Evolutionary conservation across 2,329 filamentous ascomycete genomes (phyloP).

Genomic region (Tolypocladium nubicola): DNA sequence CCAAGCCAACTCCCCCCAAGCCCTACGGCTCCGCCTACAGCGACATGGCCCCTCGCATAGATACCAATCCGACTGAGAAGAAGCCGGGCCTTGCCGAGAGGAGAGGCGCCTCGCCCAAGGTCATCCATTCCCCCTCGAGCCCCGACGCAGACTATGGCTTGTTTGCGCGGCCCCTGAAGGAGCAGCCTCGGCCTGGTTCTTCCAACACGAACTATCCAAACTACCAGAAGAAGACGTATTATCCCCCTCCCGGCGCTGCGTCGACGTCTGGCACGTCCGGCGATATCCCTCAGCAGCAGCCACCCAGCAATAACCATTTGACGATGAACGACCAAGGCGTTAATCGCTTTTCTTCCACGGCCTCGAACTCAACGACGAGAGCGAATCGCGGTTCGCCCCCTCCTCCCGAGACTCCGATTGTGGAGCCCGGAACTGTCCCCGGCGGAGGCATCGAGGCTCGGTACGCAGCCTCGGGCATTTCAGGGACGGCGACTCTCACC

Average conservation of each 20-base stretch:
- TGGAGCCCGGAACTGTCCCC: constrained; percentile 58
- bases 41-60: constrained; percentile 43
- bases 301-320: constrained; percentile 11
- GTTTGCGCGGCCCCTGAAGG: constrained; percentile 56
- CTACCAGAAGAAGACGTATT: constrained; percentile 49
- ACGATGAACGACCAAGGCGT: constrained; percentile 36
- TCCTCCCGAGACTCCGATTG: constrained; percentile 82
- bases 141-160: constrained; percentile 68
- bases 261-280: constrained; percentile 19
- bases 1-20: constrained; percentile 32
- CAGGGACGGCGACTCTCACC: constrained; percentile 72
- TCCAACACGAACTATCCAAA: constrained; percentile 32
- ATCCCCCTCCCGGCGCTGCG: constrained; percentile 41
- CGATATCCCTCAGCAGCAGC: constrained; percentile 15
- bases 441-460: constrained; percentile 80
- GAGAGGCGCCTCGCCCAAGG: constrained; percentile 70
- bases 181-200: constrained; percentile 27
- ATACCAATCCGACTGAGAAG: constrained; percentile 43
- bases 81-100: constrained; percentile 67
- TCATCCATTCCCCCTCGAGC: constrained; percentile 72
- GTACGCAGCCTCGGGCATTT: constrained; percentile 85
- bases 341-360: constrained; percentile 64
- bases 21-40: constrained; percentile 35
- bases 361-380: constrained; percentile 85
- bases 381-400: constrained; percentile 89